Percentiles rank a stretch among this genome's conserved stretches.
Conservation (phyloP, 768 basidiomycete genomes). For the Rhizopogon vesiculosus region DNA sequence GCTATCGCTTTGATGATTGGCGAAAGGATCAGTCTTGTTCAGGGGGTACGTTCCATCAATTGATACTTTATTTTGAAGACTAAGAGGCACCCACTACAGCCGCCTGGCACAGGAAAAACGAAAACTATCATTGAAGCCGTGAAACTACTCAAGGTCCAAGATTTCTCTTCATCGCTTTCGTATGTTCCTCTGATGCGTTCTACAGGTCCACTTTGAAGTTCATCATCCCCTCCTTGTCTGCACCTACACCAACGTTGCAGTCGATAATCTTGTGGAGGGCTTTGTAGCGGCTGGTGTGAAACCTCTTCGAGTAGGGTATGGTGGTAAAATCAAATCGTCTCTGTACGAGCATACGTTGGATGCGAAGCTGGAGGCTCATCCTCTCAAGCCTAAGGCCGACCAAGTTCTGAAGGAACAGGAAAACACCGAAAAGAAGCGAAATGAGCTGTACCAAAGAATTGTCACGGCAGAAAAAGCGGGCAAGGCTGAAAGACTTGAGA, state of each 20-base stretch:
- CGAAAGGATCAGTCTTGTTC: constrained; percentile 72
- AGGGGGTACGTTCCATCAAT: constrained; percentile 60
- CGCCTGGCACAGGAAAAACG: constrained; percentile 92
- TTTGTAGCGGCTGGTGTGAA: constrained; percentile 56
- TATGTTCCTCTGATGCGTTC: neutral
- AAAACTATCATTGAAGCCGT: constrained; percentile 86
- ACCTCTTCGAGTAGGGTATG: constrained; percentile 72
- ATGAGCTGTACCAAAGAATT: constrained; percentile 23
- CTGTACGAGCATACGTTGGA: constrained; percentile 60
- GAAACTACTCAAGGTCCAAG: constrained; percentile 65
- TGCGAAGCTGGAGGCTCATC: constrained; percentile 57
- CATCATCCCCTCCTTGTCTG: constrained; percentile 85
- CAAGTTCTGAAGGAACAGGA: constrained; percentile 35
- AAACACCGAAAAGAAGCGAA: constrained; percentile 17
- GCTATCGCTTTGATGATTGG: constrained; percentile 88
- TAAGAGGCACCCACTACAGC: constrained; percentile 36
- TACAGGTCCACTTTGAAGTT: constrained; percentile 71
- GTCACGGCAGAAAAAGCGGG: constrained; percentile 13
- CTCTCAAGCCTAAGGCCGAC: constrained; percentile 42
- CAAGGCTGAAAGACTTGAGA: constrained; percentile 18
- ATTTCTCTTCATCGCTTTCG: neutral
- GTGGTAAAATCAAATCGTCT: constrained; percentile 52
- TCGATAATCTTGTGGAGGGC: constrained; percentile 85
- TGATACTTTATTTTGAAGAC: neutral
- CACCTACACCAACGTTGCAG: constrained; percentile 91